Conservation (phyloP, 208 protist genomes). For the Acanthamoeba healyi region DNA sequence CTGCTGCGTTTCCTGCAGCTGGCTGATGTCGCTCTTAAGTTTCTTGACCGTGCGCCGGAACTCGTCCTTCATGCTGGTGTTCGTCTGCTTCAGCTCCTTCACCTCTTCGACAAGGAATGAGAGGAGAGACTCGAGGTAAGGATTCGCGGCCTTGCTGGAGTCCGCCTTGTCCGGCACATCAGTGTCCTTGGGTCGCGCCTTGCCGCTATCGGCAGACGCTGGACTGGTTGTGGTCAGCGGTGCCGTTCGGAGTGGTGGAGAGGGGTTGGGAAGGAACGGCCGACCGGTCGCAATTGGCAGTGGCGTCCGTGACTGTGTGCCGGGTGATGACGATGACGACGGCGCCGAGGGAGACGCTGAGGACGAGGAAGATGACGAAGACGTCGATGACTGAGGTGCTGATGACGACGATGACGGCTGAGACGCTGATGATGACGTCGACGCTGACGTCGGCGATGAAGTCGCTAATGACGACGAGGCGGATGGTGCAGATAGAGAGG, state of each 20-base stretch:
- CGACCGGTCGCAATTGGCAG: background rate
- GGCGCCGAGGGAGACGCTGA: background rate
- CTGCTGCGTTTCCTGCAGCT: slow-evolving; percentile 16
- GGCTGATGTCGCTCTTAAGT: slow-evolving; percentile 4
- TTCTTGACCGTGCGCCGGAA: slow-evolving; percentile 35
- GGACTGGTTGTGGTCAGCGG: background rate
- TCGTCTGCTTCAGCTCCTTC: slow-evolving; percentile 45
- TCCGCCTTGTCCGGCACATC: background rate
- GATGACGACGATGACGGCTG: background rate
- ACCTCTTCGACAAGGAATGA: slow-evolving; percentile 51
- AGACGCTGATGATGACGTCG: background rate
- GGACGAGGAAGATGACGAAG: background rate
- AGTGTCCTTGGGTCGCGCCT: background rate
- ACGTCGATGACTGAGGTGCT: background rate
- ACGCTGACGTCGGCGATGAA: background rate
- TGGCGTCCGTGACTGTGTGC: background rate
- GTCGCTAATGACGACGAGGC: background rate
- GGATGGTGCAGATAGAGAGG: background rate
- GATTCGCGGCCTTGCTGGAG: slow-evolving; percentile 17
- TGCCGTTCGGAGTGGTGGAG: background rate
- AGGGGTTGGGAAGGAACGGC: background rate
- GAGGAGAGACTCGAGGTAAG: slow-evolving; percentile 34
- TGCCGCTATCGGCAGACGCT: background rate
- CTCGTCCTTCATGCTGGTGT: slow-evolving; percentile 55
- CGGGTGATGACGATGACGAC: background rate